These are phyloP conservation scores for Salix brachista DNA, from an alignment of 345 rosid genomes.

Conservation along the genomic window DNA sequence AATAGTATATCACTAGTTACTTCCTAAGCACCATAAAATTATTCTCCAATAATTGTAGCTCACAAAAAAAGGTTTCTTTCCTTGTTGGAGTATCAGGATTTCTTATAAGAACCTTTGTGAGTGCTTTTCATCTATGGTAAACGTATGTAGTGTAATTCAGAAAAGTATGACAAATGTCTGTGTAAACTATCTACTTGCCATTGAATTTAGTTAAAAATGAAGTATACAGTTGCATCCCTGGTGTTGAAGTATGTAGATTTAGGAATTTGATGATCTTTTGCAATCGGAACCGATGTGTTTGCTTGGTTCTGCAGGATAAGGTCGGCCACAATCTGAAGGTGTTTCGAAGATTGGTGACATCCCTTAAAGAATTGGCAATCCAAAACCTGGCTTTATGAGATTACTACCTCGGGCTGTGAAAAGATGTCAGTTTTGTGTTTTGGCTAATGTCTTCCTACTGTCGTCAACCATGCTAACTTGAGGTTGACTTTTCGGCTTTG, in stretches of 20 bases:
- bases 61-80: not conserved
- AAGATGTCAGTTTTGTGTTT: no score
- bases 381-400: slow-evolving; percentile 40
- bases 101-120: not conserved
- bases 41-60: no score
- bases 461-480: no score
- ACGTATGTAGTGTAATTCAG: not conserved
- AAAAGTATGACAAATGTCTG: not conserved
- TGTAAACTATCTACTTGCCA: not conserved
- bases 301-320: slow-evolving; percentile 54
- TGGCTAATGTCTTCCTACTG: no score
- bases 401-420: no score
- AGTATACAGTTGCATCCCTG: not conserved
- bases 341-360: slow-evolving; percentile 65
- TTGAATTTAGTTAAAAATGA: not conserved
- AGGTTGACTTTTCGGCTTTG: no score
- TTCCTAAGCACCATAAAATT: no score
- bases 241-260: not conserved
- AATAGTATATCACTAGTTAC: no score
- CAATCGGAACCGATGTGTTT: not conserved
- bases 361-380: slow-evolving; percentile 71
- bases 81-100: not conserved
- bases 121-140: not conserved
- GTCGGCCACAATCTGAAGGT: slow-evolving; percentile 70
- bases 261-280: not conserved